Evolutionary conservation across 805 yeast species (phyloP), one percentile per base, ranked within the genome.

Genomic region (Yamadazyma akitaensis): DNA sequence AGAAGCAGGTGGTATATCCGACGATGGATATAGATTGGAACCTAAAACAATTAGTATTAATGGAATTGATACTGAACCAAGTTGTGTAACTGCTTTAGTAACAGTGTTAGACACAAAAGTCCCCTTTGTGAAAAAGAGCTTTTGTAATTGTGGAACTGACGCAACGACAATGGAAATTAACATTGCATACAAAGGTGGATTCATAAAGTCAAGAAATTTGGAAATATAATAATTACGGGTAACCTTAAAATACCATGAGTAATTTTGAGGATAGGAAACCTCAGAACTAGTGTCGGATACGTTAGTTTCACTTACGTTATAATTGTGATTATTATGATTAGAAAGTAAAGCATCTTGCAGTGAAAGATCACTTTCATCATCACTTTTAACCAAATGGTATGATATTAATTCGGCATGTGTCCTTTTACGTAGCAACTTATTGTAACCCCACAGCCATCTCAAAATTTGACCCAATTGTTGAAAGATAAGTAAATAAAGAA

Each of bases 371-470:
- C 41, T 38, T 38, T 52, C 53, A 18, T 47, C 52, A 17, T 52
- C 51, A 35, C 14, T 16, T 32, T 52, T 48, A 3, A 30, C 32
- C n/a, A n/a, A 7, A 37, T 43, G 42, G 41, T 52, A 48, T 4
- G 47, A 42, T 8, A 47, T 64, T 50, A 67, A 60, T 50, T 70
- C 76, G 31, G 62, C 65, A 25, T 57, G 56, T 0, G 76, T 65
- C 48, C 80, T 73, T 54, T 75, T 80, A 54, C 80, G 75, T 60
- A 86, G 66, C 49, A 86, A 69, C 30, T 78, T 82, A 59, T 86
- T 86, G 62, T 81, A 86, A 44, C 95, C 95, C 92, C 94, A 86
- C 26, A 88, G 81, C 94, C 95, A 86, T 61, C 94, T 77, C 48
- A 86, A 67, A 55, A 86, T 81, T 63, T 86, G 95, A 14, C 92